These are phyloP conservation scores for Saccharata proteae DNA, from an alignment of 2,329 filamentous ascomycete genomes.

Conservation along the genomic window DNA sequence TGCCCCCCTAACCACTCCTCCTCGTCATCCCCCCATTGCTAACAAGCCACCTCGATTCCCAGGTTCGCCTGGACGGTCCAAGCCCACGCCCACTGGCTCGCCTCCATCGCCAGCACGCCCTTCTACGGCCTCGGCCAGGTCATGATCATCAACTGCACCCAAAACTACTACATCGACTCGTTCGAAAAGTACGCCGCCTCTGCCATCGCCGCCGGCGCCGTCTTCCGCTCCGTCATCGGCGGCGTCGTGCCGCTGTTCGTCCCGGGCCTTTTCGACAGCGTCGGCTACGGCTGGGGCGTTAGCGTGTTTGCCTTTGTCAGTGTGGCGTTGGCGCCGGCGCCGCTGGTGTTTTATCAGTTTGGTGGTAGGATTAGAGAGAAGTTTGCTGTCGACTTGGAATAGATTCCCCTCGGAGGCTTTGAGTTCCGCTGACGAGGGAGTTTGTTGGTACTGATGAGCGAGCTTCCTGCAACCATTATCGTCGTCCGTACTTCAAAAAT, in stretches of 20 bases:
- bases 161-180: slow-evolving; percentile 44
- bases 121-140: slow-evolving; percentile 42
- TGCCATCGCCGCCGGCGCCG: slow-evolving; percentile 38
- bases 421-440: too few relatives aligned
- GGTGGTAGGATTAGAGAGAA: slow-evolving; percentile 34
- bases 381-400: slow-evolving; percentile 25
- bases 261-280: slow-evolving; percentile 28
- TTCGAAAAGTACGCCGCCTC: slow-evolving; percentile 39
- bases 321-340: slow-evolving; percentile 36
- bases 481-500: too few relatives aligned
- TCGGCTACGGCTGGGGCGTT: slow-evolving; percentile 41
- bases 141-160: slow-evolving; percentile 39
- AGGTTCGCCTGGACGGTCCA: slow-evolving; percentile 33
- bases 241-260: slow-evolving; percentile 36
- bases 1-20: background rate
- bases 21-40: background rate
- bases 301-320: slow-evolving; percentile 34
- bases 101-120: slow-evolving; percentile 29
- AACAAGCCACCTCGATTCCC: background rate
- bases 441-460: too few relatives aligned
- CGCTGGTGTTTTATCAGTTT: slow-evolving; percentile 36
- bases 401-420: too few relatives aligned
- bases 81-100: slow-evolving; percentile 28
- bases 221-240: slow-evolving; percentile 35
- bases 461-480: too few relatives aligned